Percentiles rank a stretch among this genome's conserved stretches.
Conservation (phyloP, 1,284 basidiomycete species). For the Termitomyces sp. region DNA sequence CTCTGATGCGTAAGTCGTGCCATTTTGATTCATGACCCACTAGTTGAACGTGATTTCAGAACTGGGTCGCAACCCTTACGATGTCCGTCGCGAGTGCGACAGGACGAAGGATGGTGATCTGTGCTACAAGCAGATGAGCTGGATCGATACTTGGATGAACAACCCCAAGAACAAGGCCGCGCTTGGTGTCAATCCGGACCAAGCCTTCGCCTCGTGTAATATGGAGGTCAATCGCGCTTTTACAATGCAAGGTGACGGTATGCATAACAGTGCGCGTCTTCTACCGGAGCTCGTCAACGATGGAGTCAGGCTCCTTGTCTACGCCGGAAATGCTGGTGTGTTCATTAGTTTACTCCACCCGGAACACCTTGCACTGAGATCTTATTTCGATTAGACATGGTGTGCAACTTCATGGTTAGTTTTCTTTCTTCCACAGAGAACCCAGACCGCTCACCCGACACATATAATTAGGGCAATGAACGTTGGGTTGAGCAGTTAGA, state of each 20-base stretch:
- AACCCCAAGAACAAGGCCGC: conserved; percentile 63
- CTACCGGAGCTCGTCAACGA: conserved; percentile 73
- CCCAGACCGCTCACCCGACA: not conserved
- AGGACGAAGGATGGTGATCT: conserved; percentile 62
- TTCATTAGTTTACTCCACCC: conserved; percentile 25
- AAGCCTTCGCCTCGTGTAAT: conserved; percentile 64
- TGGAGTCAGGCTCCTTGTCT: conserved; percentile 75
- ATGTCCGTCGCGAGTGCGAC: conserved; percentile 80
- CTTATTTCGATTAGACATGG: conserved; percentile 52
- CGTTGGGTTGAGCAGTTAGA: conserved; percentile 64
- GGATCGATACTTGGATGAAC: conserved; percentile 81
- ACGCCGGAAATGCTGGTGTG: conserved; percentile 73
- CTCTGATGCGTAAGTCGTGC: conserved; percentile 51
- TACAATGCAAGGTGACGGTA: conserved; percentile 70
- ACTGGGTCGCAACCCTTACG: conserved; percentile 73
- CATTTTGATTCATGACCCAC: not conserved
- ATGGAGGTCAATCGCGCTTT: conserved; percentile 67
- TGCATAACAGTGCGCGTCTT: conserved; percentile 72
- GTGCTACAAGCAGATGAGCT: conserved; percentile 75
- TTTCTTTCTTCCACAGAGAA: too few relatives aligned
- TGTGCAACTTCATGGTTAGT: conserved; percentile 72
- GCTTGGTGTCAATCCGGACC: conserved; percentile 64
- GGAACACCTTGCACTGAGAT: not conserved
- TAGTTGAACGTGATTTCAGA: conserved; percentile 29
- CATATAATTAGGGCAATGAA: conserved; percentile 53